Evolutionary conservation across 495 filamentous ascomycete species (phyloP).

Genomic region (Trichoderma virens): DNA sequence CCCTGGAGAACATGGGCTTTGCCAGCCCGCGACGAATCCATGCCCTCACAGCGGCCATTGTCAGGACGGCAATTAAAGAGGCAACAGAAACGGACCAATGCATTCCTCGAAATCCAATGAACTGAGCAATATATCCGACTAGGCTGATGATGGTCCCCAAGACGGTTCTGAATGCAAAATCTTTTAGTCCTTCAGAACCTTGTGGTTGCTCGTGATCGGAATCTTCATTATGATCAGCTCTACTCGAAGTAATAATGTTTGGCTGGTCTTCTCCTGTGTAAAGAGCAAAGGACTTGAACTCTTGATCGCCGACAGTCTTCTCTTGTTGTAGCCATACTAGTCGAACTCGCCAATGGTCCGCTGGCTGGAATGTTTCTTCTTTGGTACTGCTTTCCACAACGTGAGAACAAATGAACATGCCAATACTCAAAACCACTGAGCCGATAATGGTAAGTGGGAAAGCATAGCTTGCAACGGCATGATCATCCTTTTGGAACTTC

Average conservation of each 20-base stretch:
- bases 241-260: not conserved
- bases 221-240: not conserved
- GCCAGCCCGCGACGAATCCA: constrained; percentile 36
- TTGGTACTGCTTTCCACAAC: constrained; percentile 23
- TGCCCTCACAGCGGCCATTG: constrained; percentile 41
- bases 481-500: constrained; percentile 7
- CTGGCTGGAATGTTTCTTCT: constrained; percentile 15
- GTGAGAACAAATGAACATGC: constrained; percentile 24
- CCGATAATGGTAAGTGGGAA: constrained; percentile 22
- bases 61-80: constrained; percentile 36
- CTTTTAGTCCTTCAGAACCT: not conserved
- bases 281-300: constrained; percentile 21
- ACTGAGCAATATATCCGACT: constrained; percentile 43
- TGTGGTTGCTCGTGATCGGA: not conserved
- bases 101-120: constrained; percentile 42
- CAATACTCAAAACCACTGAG: constrained; percentile 18
- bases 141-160: constrained; percentile 25
- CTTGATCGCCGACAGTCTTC: constrained; percentile 20
- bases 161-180: constrained; percentile 11
- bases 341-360: constrained; percentile 9
- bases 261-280: constrained; percentile 7
- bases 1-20: constrained; percentile 27
- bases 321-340: constrained; percentile 23
- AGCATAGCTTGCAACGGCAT: constrained; percentile 15
- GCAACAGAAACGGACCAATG: constrained; percentile 41